Evolutionary conservation across 1,284 basidiomycete species (phyloP), one percentile per base, ranked within the genome.

Genomic region (Apiotrichum siamense): DNA sequence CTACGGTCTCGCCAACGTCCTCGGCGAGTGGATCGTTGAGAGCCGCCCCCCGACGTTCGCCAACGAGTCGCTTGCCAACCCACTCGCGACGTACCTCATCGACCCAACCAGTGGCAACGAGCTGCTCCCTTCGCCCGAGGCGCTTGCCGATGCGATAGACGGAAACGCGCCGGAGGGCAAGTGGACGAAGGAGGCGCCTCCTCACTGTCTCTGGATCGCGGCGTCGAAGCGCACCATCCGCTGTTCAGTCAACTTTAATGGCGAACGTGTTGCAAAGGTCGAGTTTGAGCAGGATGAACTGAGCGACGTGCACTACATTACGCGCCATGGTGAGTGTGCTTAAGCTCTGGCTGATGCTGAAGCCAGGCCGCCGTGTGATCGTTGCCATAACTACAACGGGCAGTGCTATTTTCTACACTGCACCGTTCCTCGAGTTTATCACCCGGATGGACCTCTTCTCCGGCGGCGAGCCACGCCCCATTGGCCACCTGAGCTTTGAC

Each of bases 401-500:
- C 7, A 77, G 80, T 23, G 80, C 76, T 0, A 69, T 83, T 7
- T 76, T 83, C 12, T 88, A 87, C 72, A 82, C 85, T 0, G 74
- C 88, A 10, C 87, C 87, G 3, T 75, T 78, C 59, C 58, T 76
- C 20, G 64, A 73, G 45, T 67, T 57, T 29, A 67, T 75, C 44
- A 71, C 69, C 2, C 55, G 65, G 13, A 46, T 70, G 27, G 64
- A 69, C 42, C 57, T 74, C 9, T 69, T 58, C 54, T 68, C 66
- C 29, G 68, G 67, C 15, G 47, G 47, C 20, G 50, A 59, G 44
- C 50, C 58, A 55, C 65, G 49, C 49, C 52, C 60, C 0, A 50
- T 68, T 3, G 74, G 73, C 18, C 49, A 40, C 21, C 51, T 75
- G 24, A 66, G 68, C 2, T 65, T 76, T 43, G 73, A 75, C 52